phyloP scores from a whole-genome alignment of 1,139 yeast genomes.

The Sugiyamaella castrensis region DNA sequence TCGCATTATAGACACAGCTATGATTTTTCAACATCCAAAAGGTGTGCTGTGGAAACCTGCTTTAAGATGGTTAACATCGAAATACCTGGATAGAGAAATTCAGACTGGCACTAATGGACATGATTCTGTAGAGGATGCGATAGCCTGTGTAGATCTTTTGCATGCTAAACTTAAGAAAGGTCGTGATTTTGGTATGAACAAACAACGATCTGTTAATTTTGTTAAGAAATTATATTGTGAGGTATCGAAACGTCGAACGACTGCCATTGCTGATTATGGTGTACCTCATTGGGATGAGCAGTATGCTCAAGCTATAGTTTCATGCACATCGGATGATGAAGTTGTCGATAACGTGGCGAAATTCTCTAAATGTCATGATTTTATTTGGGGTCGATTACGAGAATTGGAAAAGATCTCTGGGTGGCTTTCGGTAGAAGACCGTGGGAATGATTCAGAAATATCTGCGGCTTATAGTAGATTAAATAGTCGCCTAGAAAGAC shows the following conservation, averaged over 20 bases:
- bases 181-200: constrained; percentile 52
- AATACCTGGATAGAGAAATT: constrained; percentile 54
- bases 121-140: constrained; percentile 83
- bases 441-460: constrained; percentile 22
- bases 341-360: constrained; percentile 43
- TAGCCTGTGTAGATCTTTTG: constrained; percentile 73
- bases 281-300: constrained; percentile 38
- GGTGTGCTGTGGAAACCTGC: constrained; percentile 83
- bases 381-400: constrained; percentile 54
- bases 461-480: constrained; percentile 37
- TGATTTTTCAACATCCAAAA: constrained; percentile 70
- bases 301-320: constrained; percentile 40
- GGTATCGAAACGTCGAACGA: constrained; percentile 20
- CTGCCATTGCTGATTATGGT: constrained; percentile 39
- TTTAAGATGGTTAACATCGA: constrained; percentile 61
- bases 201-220: constrained; percentile 19
- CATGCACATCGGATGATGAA: constrained; percentile 59
- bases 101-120: constrained; percentile 70
- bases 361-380: constrained; percentile 38
- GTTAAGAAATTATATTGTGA: constrained; percentile 22
- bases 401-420: constrained; percentile 49
- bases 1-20: constrained; percentile 78
- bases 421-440: constrained; percentile 7
- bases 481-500: constrained; percentile 45
- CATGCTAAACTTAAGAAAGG: constrained; percentile 70